Base-by-base conservation (phyloP, 1,284 basidiomycete species). In the Tylopilus sp. region DNA sequence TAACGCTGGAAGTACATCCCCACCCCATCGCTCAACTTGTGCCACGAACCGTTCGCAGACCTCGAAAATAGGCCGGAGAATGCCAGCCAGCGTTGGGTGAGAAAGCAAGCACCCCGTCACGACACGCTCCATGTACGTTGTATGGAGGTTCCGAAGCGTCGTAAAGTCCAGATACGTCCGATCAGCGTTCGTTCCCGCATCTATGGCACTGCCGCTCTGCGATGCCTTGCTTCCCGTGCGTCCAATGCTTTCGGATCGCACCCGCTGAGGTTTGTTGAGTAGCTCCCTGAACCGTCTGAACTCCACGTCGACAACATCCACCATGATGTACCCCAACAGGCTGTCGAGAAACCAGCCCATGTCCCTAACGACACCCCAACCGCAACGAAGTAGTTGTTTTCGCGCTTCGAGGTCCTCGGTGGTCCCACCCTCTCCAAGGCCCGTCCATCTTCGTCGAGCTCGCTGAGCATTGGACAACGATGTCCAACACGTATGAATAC, bases 261-360 rank as follows among this genome's bases (percentile, higher is more conserved):
- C 59, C n/a, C 46, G 50, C 41, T 37, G 56, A 40, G 73, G 70
- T 40, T 70, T 67, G 47, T 63, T 66, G 46, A 92, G 69, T 35
- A 81, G 69, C 29, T 73, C 76, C 59, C 83, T 86, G 57, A 93
- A 69, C 55, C 77, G 75, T 50, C 77, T 71, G 62, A 87, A 93
- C 65, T 95, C 91, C 14, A 85, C 81, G 53, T 94, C 92, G 28
- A 94, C 78, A 7, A 95, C 90, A 58, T 95, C 92, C 56, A 82
- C 88, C 88, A 92, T 90, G 54, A 90, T 79, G 66, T 94, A 92
- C 7, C 83, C 83, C 44, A 89, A 71, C 8, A 94, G 64, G 30
- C 81, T 85, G 61, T 94, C 92, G 50, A 95, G 71, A 65, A 94
- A 94, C 90, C 92, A 94, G 41, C 84, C 80, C 90, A 94, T 93